These are phyloP conservation scores for Nidula microcarpa DNA, from an alignment of 768 basidiomycete species.

Conservation along the genomic window DNA sequence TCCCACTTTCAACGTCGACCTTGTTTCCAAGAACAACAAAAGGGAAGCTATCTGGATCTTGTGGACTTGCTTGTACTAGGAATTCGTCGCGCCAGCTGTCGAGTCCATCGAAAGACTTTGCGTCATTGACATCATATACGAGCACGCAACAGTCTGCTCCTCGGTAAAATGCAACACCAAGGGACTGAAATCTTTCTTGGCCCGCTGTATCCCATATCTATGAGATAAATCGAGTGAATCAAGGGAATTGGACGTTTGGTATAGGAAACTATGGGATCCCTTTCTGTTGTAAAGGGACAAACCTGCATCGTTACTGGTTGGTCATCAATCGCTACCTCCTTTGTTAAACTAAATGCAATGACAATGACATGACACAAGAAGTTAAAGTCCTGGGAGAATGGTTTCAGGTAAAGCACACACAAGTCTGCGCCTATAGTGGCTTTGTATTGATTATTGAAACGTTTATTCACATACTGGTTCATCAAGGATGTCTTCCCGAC, in stretches of 20 bases:
- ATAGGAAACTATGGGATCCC: too few species aligned
- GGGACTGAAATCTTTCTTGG: constrained; percentile 98
- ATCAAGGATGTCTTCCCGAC: constrained; percentile 99
- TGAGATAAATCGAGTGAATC: constrained; percentile 3
- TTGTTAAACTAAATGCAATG: constrained; percentile 66
- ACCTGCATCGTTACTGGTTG: constrained; percentile 99
- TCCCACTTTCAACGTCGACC: constrained; percentile 99
- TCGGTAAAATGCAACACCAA: constrained; percentile 98
- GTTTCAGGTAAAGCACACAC: constrained; percentile 40
- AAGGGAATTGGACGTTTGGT: neutral
- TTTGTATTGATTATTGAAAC: constrained; percentile 99
- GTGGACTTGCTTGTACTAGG: constrained; percentile 96
- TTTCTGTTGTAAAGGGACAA: constrained; percentile 1
- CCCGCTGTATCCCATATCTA: constrained; percentile 99
- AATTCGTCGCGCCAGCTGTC: constrained; percentile 99
- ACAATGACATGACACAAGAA: constrained; percentile 11
- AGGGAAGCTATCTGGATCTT: constrained; percentile 99
- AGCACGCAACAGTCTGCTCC: constrained; percentile 99
- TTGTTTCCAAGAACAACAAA: constrained; percentile 99
- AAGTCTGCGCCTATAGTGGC: constrained; percentile 98
- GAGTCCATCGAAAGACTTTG: constrained; percentile 97
- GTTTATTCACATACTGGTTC: constrained; percentile 99
- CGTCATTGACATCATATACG: constrained; percentile 98
- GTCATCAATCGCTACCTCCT: constrained; percentile 99
- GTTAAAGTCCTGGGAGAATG: constrained; percentile 4